Base-by-base conservation (phyloP, 106 monocot genomes). In the Ottelia alismoides region DNA sequence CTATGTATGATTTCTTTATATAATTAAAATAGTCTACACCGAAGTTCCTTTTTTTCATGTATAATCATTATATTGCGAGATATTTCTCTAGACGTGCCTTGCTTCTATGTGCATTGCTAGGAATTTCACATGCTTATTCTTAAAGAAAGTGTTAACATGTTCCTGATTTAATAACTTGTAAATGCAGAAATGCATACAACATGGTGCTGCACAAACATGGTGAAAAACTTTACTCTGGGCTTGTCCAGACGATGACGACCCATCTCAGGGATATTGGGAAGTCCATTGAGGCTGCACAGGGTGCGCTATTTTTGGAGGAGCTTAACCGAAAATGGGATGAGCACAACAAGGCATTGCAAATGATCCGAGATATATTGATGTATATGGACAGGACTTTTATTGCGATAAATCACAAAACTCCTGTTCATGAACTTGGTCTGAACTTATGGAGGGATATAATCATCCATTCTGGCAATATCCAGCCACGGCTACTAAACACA, bases 341-440 rank as follows among this genome's bases (percentile, higher is more conserved):
- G 25, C 88, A 96, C 69, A 96, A 85, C 56, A 96, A 96, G 69
- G 84, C 96, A 28, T 58, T 96, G 66, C 88, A 88, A 67, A 88
- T 89, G 88, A 96, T 89, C 16, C 70, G 96, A 20, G 96, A 96
- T 56, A 89, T 96, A 60, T 31, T 96, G 48, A 96, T 96, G 96
- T 96, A 96, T 64, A 89, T 96, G 96, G 96, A 96, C 60, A 72
- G 96, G 30, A 96, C 84, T 22, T 96, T 76, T 64, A 77, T 94
- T 45, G 50, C 81, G 2, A 73, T 16, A 29, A 49, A 27, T 50
- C 67, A 74, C n/a, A 81, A 78, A 35, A 84, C 81, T 27, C 81
- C 88, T 31, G 88, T 88, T 29, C 80, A 94, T 58, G 94, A 94
- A 54, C 84, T 94, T 47, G 94, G 94, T 19, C 47, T 94, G 29